Base-by-base conservation (phyloP, 257 asterid species). In the Jacaranda copaia region DNA sequence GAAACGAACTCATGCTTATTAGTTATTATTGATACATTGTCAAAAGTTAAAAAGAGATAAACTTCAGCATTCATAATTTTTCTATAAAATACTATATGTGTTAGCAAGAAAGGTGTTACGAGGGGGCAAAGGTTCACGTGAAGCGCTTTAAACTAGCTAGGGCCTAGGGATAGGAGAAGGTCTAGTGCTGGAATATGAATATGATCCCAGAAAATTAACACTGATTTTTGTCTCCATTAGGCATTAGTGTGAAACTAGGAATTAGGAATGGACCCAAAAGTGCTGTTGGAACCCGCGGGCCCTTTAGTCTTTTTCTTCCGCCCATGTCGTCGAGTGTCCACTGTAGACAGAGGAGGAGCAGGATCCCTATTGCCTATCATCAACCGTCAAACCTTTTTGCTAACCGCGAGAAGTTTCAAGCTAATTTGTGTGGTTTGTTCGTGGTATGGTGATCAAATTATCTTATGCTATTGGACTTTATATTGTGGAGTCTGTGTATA, bases 41-140 rank as follows among this genome's bases (percentile, higher is more conserved):
- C 8, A 45, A 45, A 45, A 25, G 32, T 25, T 25, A 25, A 25
- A 1, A 45, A 45, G 55, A 48, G 55, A 48, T 10, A 48, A 10
- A 48, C 55, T 10, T 11, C 55, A 48, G 12, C 55, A 48, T 12
- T 48, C 38, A 18, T 57, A 18, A 8, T 18, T 57, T 6, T 3
- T 19, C 5, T 42, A 25, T 42, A 42, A 5, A 5, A 42, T 42
- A 42, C 6, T 42, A 42, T 42, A 42, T 8, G n/a, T n/a, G n/a
- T n/a, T n/a, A 15, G 10, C 19, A 25, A 69, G 57, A 63, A 52
- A 53, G 16, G 35, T 58, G 80, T 14, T 52, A 70, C 11, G 58
- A 40, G 73, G 14, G 35, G 25, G 8, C 46, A 12, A 49, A 46
- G 51, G 71, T 48, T 69, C 74, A 80, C 84, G 73, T 68, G 84